Conservation (phyloP, 345 rosid species). For the Citrus mangshanensis region DNA sequence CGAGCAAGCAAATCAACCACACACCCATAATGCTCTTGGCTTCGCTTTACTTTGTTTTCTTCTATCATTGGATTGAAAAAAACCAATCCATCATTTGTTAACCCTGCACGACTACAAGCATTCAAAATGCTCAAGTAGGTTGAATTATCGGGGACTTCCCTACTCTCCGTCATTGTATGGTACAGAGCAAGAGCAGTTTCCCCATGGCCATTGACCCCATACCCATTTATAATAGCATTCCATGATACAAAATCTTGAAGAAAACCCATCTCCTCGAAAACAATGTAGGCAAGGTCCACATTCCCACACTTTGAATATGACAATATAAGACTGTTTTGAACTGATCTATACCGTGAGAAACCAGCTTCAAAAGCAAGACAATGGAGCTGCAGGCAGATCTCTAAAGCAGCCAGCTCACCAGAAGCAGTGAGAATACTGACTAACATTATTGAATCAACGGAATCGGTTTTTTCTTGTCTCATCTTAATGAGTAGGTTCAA, state of each 20-base stretch:
- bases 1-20: slow-evolving; percentile 39
- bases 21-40: slow-evolving; percentile 35
- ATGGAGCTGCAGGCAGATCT: slow-evolving; percentile 43
- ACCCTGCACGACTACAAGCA: slow-evolving; percentile 44
- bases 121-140: slow-evolving; percentile 36
- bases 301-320: slow-evolving; percentile 48
- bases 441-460: slow-evolving; percentile 36
- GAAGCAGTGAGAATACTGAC: slow-evolving; percentile 30
- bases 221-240: slow-evolving; percentile 44
- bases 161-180: slow-evolving; percentile 30
- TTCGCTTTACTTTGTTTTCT: slow-evolving; percentile 31
- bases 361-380: slow-evolving; percentile 30
- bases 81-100: slow-evolving; percentile 33
- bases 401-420: slow-evolving; percentile 29
- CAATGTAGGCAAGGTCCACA: slow-evolving; percentile 23
- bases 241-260: slow-evolving; percentile 39
- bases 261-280: slow-evolving; percentile 35
- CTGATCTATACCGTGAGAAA: slow-evolving; percentile 14
- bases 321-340: slow-evolving; percentile 44
- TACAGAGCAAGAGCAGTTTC: slow-evolving; percentile 35
- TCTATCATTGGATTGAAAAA: slow-evolving; percentile 37
- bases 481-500: slow-evolving; percentile 27
- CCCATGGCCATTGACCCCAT: slow-evolving; percentile 34
- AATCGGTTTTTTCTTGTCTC: slow-evolving; percentile 19
- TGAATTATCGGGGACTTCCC: slow-evolving; percentile 34